A percentile compares a stretch with the other conserved stretches of the same genome.
Conservation (phyloP, 495 filamentous ascomycete genomes). For the Lophiostoma macrostomum region DNA sequence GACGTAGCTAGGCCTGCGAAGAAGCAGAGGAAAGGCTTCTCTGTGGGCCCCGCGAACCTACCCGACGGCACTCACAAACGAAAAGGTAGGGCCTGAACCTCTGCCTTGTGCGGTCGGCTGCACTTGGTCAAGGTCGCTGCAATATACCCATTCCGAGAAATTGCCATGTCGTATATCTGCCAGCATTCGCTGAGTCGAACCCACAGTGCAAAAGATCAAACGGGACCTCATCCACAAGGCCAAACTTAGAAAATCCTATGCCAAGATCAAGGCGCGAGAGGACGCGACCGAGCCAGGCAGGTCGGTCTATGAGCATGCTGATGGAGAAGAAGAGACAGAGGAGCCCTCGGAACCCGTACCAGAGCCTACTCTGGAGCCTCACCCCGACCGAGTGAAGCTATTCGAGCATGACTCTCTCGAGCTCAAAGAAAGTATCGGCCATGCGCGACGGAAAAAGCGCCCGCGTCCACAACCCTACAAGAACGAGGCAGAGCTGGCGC, state of each 20-base stretch:
- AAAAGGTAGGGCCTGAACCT: constrained; percentile 59
- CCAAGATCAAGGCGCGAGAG: constrained; percentile 69
- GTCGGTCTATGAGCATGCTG: constrained; percentile 28
- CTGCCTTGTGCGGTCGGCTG: neutral
- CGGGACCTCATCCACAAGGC: constrained; percentile 85
- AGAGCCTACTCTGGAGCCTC: constrained; percentile 51
- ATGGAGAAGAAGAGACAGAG: constrained; percentile 9
- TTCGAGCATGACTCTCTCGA: constrained; percentile 46
- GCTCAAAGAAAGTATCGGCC: constrained; percentile 37
- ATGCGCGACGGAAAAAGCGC: constrained; percentile 32
- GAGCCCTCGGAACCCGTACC: constrained; percentile 9
- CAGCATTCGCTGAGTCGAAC: too few species aligned
- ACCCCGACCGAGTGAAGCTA: constrained; percentile 70
- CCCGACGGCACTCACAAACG: constrained; percentile 89
- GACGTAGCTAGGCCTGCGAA: constrained; percentile 38
- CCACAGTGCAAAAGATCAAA: constrained; percentile 85
- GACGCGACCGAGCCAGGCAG: constrained; percentile 16
- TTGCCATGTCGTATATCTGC: too few species aligned
- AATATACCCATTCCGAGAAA: too few species aligned
- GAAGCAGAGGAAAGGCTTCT: constrained; percentile 64
- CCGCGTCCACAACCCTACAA: constrained; percentile 68
- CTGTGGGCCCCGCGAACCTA: constrained; percentile 85
- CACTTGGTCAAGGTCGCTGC: too few species aligned
- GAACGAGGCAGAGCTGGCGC: constrained; percentile 71
- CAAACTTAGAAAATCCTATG: constrained; percentile 90